Base-by-base conservation (phyloP, 2,329 filamentous ascomycete genomes). In the Curvularia lunata region DNA sequence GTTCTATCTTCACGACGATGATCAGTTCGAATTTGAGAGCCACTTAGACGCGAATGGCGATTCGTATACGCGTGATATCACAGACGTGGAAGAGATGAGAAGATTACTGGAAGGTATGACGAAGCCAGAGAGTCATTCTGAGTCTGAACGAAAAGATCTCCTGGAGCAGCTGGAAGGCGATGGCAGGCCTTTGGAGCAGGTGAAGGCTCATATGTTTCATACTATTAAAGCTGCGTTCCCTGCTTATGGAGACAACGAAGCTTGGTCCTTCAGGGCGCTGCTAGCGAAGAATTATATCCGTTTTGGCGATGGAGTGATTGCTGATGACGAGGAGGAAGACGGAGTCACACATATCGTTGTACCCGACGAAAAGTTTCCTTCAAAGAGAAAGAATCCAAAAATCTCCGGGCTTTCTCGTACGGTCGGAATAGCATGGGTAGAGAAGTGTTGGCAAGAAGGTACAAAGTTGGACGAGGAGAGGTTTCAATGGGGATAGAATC, bases 31-130 rank as follows among this genome's bases (percentile, higher is more conserved):
- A 7, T 85, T 88, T 9, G 81, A 84, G 37, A 78, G 79, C 3
- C 91, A 89, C 62, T 83, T 89, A 1, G 95, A 99, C 73, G 79
- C 83, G 52, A 95, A 86, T 66, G 90, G 90, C 0, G 95, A 99
- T 73, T 93, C 92, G 70, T 98, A 91, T 75, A 84, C 87, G 0
- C 83, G 93, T 4, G 87, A 96, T 66, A 79, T 89, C 8, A 82
- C 81, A 0, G 68, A 72, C 40, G 66, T 84, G 0, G 83, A 86
- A 1, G 90, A 94, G 67, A 81, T 97, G 47, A 80, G 75, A 62
- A 49, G 72, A 4, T 66, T 76, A 5, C 54, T 69, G 13, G 68
- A 78, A 0, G 67, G 70, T n/a, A 81, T 83, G 77, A 68, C 62
- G 12, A 62, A 55, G 25, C 52, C 55, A 1, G 64, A 69, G n/a